Evolutionary conservation across 768 basidiomycete species (phyloP), one percentile per base, ranked within the genome.

Genomic region (Tubosaeta sp.): DNA sequence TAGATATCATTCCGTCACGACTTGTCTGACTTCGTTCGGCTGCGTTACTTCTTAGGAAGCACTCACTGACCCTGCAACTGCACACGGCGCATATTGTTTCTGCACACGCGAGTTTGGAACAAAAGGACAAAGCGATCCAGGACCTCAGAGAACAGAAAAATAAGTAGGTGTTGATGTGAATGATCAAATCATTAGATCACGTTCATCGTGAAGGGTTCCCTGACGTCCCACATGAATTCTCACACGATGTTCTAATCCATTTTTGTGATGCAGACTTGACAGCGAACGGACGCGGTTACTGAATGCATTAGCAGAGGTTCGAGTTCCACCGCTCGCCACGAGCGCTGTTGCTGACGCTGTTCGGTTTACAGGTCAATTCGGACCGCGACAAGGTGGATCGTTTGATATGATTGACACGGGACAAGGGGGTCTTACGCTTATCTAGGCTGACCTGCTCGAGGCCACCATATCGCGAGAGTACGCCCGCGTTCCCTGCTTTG

Each of bases 21-120:
- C 48, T 24, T 9, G 42, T 39, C 57, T 57, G 59, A 56, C 45
- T 22, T 40, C 2, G 44, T 45, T 51, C 36, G 44, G 36, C 29
- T 45, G 44, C 21, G 43, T 47, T 40, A 35, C 41, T 30, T 40
- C 41, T 9, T 52, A 90, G 88, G 71, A 90, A 90, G 70, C 90
- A 91, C 64, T 88, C 88, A 4, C 65, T 92, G 55, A 87, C 87
- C 9, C 71, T 92, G 38, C 90, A 92, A 66, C 71, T 92, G 31
- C 90, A 92, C 58, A 92, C 90, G 10, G 89, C 90, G 10, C 88
- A 92, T 63, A 89, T 92, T 38, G 73, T 92, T 3, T 89, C 90
- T 8, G 88, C 88, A 6, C 89, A 92, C 64, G 82, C 87, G 2
- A 78, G 83, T 27, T 72, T 92, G 5, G 87, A 90, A 53, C 81